phyloP scores from a whole-genome alignment of 441 rosid genomes.

The Eutrema salsugineum region DNA sequence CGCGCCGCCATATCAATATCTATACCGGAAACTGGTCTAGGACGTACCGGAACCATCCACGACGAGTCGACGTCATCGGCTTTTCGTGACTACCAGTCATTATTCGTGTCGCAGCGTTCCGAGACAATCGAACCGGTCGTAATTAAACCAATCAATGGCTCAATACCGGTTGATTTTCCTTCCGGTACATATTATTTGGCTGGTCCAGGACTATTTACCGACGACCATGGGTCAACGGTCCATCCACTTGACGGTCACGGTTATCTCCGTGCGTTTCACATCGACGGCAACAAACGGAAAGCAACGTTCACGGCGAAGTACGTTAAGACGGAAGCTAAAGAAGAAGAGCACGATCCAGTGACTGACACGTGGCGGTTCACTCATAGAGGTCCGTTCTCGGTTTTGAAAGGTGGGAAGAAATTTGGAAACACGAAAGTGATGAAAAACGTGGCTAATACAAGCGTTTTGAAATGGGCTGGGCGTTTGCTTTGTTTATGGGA shows the following conservation, averaged over 20 bases:
- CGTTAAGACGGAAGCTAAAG: slow-evolving; percentile 80
- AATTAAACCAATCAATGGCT: slow-evolving; percentile 51
- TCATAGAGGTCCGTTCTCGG: slow-evolving; percentile 82
- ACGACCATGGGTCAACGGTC: slow-evolving; percentile 92
- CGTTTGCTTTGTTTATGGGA: slow-evolving; percentile 85
- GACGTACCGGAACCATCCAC: background rate
- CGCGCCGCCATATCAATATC: slow-evolving; percentile 52
- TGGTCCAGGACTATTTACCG: slow-evolving; percentile 82
- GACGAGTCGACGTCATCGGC: slow-evolving; percentile 53
- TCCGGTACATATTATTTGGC: slow-evolving; percentile 78
- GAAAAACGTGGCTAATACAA: slow-evolving; percentile 93
- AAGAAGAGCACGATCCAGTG: slow-evolving; percentile 63
- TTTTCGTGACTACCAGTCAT: slow-evolving; percentile 85
- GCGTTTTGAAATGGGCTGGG: slow-evolving; percentile 79
- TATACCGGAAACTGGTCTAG: slow-evolving; percentile 29
- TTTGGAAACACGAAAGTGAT: slow-evolving; percentile 89
- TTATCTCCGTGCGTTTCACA: slow-evolving; percentile 67
- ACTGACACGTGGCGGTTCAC: slow-evolving; percentile 81
- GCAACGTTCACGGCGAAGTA: slow-evolving; percentile 77
- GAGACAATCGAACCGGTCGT: slow-evolving; percentile 51
- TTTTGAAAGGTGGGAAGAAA: slow-evolving; percentile 62
- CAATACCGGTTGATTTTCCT: slow-evolving; percentile 68
- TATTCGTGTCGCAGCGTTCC: slow-evolving; percentile 72
- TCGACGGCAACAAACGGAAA: slow-evolving; percentile 41
- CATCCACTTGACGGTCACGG: slow-evolving; percentile 93